Conservation (phyloP, 352 stramenopile genomes). For the Globisporangium radiosum region DNA sequence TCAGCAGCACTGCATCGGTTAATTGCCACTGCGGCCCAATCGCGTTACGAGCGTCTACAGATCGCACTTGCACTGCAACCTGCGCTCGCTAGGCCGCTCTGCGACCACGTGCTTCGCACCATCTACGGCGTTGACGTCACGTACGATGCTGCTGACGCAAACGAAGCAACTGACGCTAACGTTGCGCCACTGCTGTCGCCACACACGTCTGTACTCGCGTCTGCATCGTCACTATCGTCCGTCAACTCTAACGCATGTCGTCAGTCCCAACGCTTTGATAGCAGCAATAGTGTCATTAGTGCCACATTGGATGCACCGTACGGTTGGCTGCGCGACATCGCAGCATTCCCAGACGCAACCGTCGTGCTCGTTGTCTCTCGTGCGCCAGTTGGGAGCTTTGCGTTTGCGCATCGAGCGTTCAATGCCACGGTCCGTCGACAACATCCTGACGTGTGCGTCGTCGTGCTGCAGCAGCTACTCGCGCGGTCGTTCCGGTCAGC, state of each 20-base stretch:
- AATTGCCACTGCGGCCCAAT: neutral
- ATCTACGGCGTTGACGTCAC: constrained; percentile 15
- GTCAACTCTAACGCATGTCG: no score
- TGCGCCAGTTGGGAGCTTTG: constrained; percentile 25
- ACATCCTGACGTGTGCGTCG: constrained; percentile 9
- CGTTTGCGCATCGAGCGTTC: constrained; percentile 24
- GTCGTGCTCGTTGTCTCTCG: constrained; percentile 17
- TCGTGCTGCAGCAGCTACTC: constrained; percentile 14
- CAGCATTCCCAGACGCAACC: constrained; percentile 16
- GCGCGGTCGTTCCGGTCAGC: constrained; percentile 1
- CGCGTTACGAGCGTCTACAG: constrained; percentile 17
- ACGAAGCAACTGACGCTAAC: neutral
- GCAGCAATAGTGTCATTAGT: neutral
- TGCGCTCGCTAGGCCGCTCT: constrained; percentile 16
- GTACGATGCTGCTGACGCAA: constrained; percentile 1
- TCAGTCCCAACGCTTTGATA: neutral
- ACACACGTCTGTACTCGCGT: neutral
- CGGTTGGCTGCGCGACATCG: constrained; percentile 19
- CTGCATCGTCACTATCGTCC: neutral
- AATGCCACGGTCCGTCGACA: constrained; percentile 17
- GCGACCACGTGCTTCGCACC: constrained; percentile 21
- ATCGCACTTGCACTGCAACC: constrained; percentile 22
- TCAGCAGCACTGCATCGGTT: neutral
- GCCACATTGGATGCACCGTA: neutral
- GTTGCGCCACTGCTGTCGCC: neutral